A percentile compares a stretch with the other conserved stretches of the same genome.
phyloP scores from a whole-genome alignment of 2,329 filamentous ascomycete species.

The Talaromyces sp. region DNA sequence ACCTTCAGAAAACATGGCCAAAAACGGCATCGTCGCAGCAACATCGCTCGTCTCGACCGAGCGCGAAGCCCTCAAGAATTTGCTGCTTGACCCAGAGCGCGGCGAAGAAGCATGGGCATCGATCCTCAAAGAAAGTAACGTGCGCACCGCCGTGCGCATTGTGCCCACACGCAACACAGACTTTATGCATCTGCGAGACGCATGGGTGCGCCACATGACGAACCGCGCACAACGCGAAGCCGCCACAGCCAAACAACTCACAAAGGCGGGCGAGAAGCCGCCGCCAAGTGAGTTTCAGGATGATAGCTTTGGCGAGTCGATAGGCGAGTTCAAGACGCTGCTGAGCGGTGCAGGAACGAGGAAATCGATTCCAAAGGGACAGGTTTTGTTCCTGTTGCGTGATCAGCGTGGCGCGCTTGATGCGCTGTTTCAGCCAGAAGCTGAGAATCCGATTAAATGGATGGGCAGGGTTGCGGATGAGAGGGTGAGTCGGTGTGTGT shows the following conservation, averaged over 20 bases:
- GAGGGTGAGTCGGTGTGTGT: conserved; percentile 72
- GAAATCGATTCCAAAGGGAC: conserved; percentile 69
- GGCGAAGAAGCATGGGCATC: conserved; percentile 71
- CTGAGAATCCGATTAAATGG: conserved; percentile 44
- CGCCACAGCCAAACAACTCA: conserved; percentile 37
- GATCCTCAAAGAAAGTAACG: conserved; percentile 60
- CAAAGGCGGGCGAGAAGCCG: conserved; percentile 11
- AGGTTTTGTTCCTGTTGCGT: conserved; percentile 68
- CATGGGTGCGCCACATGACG: conserved; percentile 80
- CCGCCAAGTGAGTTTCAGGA: conserved; percentile 52
- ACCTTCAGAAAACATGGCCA: conserved; percentile 7
- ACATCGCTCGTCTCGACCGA: conserved; percentile 79
- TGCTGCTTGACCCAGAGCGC: conserved; percentile 63
- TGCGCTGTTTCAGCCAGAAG: conserved; percentile 58
- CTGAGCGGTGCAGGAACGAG: conserved; percentile 68
- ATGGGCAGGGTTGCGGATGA: conserved; percentile 74
- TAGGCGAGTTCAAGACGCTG: conserved; percentile 73
- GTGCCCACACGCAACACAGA: conserved; percentile 91
- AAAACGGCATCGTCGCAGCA: conserved; percentile 58
- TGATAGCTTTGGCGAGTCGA: conserved; percentile 68
- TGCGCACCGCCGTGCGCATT: conserved; percentile 76
- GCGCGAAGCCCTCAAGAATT: conserved; percentile 64
- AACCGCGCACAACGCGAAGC: conserved; percentile 59
- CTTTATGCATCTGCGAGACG: conserved; percentile 87
- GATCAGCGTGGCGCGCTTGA: conserved; percentile 61